phyloP scores from a whole-genome alignment of 257 asterid species.

The Forsythia viridissima region DNA sequence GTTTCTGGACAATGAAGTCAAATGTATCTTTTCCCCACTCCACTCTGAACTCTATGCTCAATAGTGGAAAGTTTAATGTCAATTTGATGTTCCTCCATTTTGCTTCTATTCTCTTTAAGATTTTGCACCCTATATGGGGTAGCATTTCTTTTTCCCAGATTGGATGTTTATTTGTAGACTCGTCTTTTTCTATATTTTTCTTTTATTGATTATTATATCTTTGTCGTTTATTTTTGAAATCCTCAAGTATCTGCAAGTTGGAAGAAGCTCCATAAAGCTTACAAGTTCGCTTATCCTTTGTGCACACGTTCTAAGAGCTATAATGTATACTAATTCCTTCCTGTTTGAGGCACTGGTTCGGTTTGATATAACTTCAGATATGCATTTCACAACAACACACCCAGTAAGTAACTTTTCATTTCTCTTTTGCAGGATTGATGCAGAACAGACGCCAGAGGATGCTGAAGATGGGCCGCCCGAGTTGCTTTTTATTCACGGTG shows the following conservation, averaged over 20 bases:
- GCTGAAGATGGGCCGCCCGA: constrained; percentile 96
- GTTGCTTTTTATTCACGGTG: constrained; percentile 90
- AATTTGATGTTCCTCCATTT: neutral
- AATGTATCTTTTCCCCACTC: neutral
- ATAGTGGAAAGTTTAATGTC: neutral
- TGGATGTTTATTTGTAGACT: neutral
- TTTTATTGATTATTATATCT: neutral
- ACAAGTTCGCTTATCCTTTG: neutral
- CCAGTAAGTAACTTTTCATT: neutral
- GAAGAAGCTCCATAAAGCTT: neutral
- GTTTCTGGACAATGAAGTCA: neutral
- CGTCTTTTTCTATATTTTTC: neutral
- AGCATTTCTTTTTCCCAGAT: neutral
- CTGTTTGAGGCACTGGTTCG: neutral
- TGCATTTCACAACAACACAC: neutral
- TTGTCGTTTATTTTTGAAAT: neutral
- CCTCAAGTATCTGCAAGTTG: neutral
- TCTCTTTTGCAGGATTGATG: constrained; percentile 61
- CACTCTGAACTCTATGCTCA: neutral
- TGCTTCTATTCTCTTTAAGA: neutral
- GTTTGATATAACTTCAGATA: neutral
- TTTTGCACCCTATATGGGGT: neutral
- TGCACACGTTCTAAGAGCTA: neutral
- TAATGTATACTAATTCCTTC: neutral
- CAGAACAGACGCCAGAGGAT: constrained; percentile 84